These are phyloP conservation scores for Colletotrichum musae DNA, from an alignment of 2,329 filamentous ascomycete species.

Conservation along the genomic window DNA sequence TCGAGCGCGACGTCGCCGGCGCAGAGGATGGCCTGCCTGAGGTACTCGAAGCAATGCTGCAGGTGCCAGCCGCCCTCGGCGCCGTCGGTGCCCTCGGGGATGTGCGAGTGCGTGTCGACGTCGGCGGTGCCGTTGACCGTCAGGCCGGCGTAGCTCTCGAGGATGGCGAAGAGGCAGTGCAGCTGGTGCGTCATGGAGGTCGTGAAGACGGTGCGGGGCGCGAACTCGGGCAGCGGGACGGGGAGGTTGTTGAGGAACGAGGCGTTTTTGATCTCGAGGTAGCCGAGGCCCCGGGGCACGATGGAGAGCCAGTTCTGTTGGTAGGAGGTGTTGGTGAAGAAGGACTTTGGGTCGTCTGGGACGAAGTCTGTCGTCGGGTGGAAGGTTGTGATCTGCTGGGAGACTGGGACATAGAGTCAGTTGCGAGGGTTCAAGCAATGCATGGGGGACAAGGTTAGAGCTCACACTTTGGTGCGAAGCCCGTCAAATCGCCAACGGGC, in stretches of 20 bases:
- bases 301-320: conserved; percentile 55
- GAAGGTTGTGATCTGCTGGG: conserved; percentile 57
- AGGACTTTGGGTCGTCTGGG: conserved; percentile 56
- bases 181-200: conserved; percentile 61
- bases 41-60: conserved; percentile 57
- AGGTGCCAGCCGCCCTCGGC: conserved; percentile 50
- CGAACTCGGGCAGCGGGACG: conserved; percentile 49
- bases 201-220: conserved; percentile 55
- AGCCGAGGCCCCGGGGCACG: conserved; percentile 58
- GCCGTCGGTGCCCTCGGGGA: conserved; percentile 44
- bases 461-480: conserved; percentile 56
- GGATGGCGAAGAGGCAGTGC: conserved; percentile 58
- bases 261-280: conserved; percentile 53
- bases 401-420: conserved; percentile 46
- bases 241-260: conserved; percentile 54
- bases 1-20: conserved; percentile 51
- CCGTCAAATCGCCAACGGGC: conserved; percentile 55
- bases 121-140: conserved; percentile 35
- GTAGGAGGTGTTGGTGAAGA: conserved; percentile 53
- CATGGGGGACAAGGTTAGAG: neutral
- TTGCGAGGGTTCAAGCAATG: neutral
- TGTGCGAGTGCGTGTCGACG: conserved; percentile 41
- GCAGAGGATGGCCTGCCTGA: conserved; percentile 53
- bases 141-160: conserved; percentile 49
- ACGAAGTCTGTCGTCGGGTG: conserved; percentile 53